A percentile compares a stretch with the other conserved stretches of the same genome.
phyloP scores from a whole-genome alignment of 1,284 basidiomycete species.

The Leucocoprinus gongylophorus region DNA sequence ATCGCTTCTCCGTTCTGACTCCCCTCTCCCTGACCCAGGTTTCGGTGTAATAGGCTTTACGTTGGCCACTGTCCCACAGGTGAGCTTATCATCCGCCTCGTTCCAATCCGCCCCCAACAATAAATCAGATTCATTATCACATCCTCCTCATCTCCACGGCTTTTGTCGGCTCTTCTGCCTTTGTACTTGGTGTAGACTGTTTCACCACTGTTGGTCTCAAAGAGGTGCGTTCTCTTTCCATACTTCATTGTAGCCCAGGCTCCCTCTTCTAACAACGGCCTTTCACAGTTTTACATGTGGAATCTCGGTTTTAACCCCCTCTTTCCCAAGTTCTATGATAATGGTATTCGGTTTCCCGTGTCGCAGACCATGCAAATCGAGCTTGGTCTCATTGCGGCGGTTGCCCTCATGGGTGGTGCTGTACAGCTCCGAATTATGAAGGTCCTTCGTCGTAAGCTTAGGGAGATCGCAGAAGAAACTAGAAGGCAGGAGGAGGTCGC shows the following conservation, averaged over 20 bases:
- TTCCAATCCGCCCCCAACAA: conserved; percentile 14
- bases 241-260: conserved; percentile 9
- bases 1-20: conserved; percentile 13
- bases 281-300: conserved; percentile 81
- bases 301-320: conserved; percentile 80
- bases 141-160: conserved; percentile 79
- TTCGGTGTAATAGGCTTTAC: conserved; percentile 54
- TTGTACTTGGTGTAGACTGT: conserved; percentile 91
- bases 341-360: conserved; percentile 72
- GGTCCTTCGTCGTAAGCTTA: conserved; percentile 70
- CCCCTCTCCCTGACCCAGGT: conserved; percentile 29
- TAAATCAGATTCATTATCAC: conserved; percentile 63
- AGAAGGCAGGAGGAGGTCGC: conserved; percentile 68
- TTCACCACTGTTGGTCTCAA: conserved; percentile 87
- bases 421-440: conserved; percentile 85
- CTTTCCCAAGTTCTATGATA: conserved; percentile 68
- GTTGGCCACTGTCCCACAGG: conserved; percentile 58
- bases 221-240: conserved; percentile 49
- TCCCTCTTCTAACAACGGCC: conserved; percentile 2
- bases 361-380: conserved; percentile 92
- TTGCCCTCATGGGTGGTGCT: conserved; percentile 80
- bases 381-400: conserved; percentile 77
- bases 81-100: conserved; percentile 19
- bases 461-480: conserved; percentile 74
- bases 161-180: conserved; percentile 85